Evolutionary conservation across 2,329 filamentous ascomycete species (phyloP), one percentile per base, ranked within the genome.

Genomic region (Trichophyton verrucosum): DNA sequence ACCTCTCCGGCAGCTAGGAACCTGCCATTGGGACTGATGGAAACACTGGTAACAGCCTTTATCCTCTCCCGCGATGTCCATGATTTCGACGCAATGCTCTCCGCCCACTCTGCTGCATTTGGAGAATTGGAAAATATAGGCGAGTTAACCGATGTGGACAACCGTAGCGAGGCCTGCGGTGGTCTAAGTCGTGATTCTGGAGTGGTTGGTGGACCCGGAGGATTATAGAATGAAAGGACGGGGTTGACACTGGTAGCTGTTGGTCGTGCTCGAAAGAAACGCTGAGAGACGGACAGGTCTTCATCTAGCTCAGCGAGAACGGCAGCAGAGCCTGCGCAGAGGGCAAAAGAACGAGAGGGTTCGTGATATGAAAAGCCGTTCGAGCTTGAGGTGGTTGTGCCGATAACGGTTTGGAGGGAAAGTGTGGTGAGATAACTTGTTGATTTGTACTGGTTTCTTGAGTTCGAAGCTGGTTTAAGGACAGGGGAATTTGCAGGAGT

Each of bases 11-110:
- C 88, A 7, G 92, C 94, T 59, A 99, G 79, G 70, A 88, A 95
- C 67, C 84, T 87, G 36, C 89, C 91, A 74, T 96, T 91, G 0
- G 86, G 84, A 70, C 91, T 96, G 65, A 99, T 81, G 22, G 90
- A 87, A 27, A 99, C 82, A 69, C 91, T 95, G 3, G 91, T 96
- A 1, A 91, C 90, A 17, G 94, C 89, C 76, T 97, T 97, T 71
- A 97, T 91, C 66, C 91, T 85, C 73, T 97, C 94, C 65, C 89
- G 85, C 60, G 89, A 94, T 1, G 89, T 91, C 86, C 89, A 92
- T 11, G 87, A 89, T 71, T 86, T 89, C 58, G 82, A 85, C 46
- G 70, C 76, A 5, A 76, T 77, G 36, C 76, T 78, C 56, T 96
- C 91, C 13, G 71, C 69, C 71, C 76, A 78, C 60, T 83, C 81